Evolutionary conservation across 176 grass and related monocot species (phyloP), one percentile per base, ranked within the genome.

Genomic region (Phyllostachys edulis): DNA sequence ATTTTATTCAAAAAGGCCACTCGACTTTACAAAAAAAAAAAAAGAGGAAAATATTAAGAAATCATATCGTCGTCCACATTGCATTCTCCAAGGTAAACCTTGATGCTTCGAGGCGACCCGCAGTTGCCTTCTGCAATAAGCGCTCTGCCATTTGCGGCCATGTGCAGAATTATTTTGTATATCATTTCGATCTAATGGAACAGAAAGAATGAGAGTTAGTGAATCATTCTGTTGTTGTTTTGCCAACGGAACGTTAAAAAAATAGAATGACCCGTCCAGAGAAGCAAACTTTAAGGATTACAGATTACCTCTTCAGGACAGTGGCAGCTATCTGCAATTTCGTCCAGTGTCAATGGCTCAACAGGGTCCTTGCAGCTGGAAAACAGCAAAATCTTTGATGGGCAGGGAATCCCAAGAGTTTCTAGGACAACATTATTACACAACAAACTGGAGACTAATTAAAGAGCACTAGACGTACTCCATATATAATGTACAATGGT

Each of bases 91-190:
- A 94, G 90, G 50, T 89, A 96, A 61, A 99, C 93, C 85, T 92
- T 99, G 78, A 99, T 27, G 62, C 97, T 96, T 78, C 90, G 86
- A 72, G 97, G 97, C 39, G 97, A 96, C 71, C 93, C 93, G 5
- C 97, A 96, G 78, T 84, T 92, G 84, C 97, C 97, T 90, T 99
- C 97, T 41, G 91, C 97, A 60, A 99, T 92, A 65, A 99, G 42
- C n/a, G 93, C 96, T 92, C 96, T 98, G 64, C 92, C 93, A 77
- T 98, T 98, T 50, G 96, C 89, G 26, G 96, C 87, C 96, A 98
- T 94, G 78, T 95, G 96, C 65, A 90, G 88, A 34, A 98, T 86
- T 84, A 98, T 98, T 85, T 98, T 95, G 81, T 94, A 94, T 63
- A 98, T 95, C 96, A 95, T 98, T 86, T 98, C 93, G 27, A 98